Percentiles rank a stretch among this genome's conserved stretches.
phyloP scores from a whole-genome alignment of 2,329 filamentous ascomycete genomes.

The Cladophialophora psammophila region DNA sequence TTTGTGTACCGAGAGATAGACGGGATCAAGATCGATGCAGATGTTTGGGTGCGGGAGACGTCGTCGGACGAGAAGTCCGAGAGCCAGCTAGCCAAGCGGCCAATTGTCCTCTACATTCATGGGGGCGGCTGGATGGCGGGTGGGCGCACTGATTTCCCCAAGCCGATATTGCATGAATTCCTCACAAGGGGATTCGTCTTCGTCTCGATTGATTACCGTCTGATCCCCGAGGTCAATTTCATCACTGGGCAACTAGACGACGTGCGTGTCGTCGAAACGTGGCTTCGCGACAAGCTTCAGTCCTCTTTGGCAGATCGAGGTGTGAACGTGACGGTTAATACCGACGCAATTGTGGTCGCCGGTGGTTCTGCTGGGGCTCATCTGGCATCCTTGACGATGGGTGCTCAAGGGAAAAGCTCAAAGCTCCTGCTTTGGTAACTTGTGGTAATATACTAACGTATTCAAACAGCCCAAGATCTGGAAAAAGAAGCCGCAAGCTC shows the following conservation, averaged over 20 bases:
- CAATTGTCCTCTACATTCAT: slow-evolving; percentile 1
- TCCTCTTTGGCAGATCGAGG: background rate
- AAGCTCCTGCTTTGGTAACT: no score
- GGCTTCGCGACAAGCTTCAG: slow-evolving; percentile 5
- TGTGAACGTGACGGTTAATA: background rate
- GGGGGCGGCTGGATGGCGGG: slow-evolving; percentile 6
- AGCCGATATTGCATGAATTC: slow-evolving; percentile 10
- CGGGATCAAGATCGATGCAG: slow-evolving; percentile 8
- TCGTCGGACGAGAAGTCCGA: background rate
- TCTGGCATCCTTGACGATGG: slow-evolving; percentile 3
- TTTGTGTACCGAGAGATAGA: slow-evolving; percentile 7
- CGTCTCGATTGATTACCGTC: slow-evolving; percentile 11
- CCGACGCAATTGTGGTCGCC: slow-evolving; percentile 2
- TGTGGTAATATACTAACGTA: background rate
- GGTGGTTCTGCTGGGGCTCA: slow-evolving; percentile 10
- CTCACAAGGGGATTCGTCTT: background rate
- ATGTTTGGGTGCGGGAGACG: slow-evolving; percentile 2
- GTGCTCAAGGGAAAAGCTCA: background rate
- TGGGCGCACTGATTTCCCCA: slow-evolving; percentile 1
- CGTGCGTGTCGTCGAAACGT: background rate
- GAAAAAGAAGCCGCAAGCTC: slow-evolving; percentile 13
- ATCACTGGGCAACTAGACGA: slow-evolving; percentile 8
- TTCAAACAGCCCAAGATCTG: slow-evolving; percentile 8
- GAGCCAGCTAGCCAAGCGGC: background rate
- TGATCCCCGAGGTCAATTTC: slow-evolving; percentile 9